Evolutionary conservation across 768 basidiomycete species (phyloP).

Genomic region (Arthromyces matolae): DNA sequence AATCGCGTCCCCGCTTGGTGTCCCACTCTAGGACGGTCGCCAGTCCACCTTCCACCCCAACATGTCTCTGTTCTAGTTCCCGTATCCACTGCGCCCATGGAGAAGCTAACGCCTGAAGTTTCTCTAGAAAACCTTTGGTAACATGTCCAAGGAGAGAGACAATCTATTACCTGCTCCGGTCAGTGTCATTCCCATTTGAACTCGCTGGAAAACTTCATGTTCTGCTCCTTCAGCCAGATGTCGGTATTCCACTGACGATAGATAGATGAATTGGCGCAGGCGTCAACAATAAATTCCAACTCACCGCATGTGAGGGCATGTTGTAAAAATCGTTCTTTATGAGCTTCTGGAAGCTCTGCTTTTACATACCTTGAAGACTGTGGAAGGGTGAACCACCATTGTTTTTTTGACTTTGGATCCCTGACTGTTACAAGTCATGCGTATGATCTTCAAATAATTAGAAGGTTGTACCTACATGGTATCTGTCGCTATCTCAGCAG

Average conservation of each 20-base stretch:
- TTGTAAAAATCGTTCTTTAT: slow-evolving; percentile 46
- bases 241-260: slow-evolving; percentile 60
- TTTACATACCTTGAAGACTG: slow-evolving; percentile 40
- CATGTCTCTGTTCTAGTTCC: slow-evolving; percentile 52
- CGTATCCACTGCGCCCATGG: slow-evolving; percentile 67
- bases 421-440: slow-evolving; percentile 37
- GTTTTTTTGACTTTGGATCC: slow-evolving; percentile 54
- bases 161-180: slow-evolving; percentile 59
- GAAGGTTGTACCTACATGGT: slow-evolving; percentile 17
- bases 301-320: slow-evolving; percentile 69
- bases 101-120: slow-evolving; percentile 74
- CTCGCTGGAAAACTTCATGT: slow-evolving; percentile 79
- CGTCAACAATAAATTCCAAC: slow-evolving; percentile 21
- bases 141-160: background rate
- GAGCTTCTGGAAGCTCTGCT: slow-evolving; percentile 48
- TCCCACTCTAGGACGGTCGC: slow-evolving; percentile 56
- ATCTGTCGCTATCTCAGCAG: slow-evolving; percentile 9
- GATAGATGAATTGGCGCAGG: background rate
- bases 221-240: slow-evolving; percentile 52
- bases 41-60: slow-evolving; percentile 59
- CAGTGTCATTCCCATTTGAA: slow-evolving; percentile 75
- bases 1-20: slow-evolving; percentile 67
- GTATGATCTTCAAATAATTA: background rate
- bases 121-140: slow-evolving; percentile 44
- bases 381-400: slow-evolving; percentile 58